phyloP scores from a whole-genome alignment of 2,329 filamentous ascomycete genomes.

The Nigrospora oryzae region DNA sequence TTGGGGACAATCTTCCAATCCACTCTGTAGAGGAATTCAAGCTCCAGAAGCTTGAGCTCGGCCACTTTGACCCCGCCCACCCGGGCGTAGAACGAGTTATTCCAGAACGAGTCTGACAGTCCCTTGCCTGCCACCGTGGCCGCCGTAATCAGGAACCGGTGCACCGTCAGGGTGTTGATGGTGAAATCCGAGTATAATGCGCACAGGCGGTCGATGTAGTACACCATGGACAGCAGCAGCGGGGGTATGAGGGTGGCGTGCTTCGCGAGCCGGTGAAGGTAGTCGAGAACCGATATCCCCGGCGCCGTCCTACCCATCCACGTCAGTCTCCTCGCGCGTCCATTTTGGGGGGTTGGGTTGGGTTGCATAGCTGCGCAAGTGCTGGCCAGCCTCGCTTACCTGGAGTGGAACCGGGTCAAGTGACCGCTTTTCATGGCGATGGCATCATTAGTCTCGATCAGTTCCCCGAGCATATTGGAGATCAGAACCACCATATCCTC shows the following conservation, averaged over 20 bases:
- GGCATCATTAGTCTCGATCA: constrained; percentile 87
- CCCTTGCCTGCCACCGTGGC: constrained; percentile 95
- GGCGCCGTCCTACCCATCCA: constrained; percentile 50
- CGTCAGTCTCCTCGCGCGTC: constrained; percentile 4
- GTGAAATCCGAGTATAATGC: constrained; percentile 90
- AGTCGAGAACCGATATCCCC: constrained; percentile 89
- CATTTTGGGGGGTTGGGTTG: background rate
- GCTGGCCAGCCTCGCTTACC: constrained; percentile 38
- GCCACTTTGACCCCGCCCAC: constrained; percentile 87
- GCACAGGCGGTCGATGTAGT: constrained; percentile 94
- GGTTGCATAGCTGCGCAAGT: background rate
- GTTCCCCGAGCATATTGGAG: constrained; percentile 88
- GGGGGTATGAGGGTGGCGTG: constrained; percentile 91
- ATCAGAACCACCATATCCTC: constrained; percentile 88
- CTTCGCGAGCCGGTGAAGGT: constrained; percentile 83
- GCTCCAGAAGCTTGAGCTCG: constrained; percentile 82
- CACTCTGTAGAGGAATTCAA: constrained; percentile 86
- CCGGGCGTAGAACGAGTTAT: constrained; percentile 90
- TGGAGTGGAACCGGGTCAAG: constrained; percentile 89
- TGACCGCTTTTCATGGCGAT: constrained; percentile 78
- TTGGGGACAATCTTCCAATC: constrained; percentile 97
- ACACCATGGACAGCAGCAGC: constrained; percentile 96
- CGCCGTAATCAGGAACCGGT: constrained; percentile 92
- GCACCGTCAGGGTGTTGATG: constrained; percentile 91
- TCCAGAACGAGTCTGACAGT: constrained; percentile 95